phyloP scores from a whole-genome alignment of 2,329 filamentous ascomycete species.

The Pezicula carpinea region DNA sequence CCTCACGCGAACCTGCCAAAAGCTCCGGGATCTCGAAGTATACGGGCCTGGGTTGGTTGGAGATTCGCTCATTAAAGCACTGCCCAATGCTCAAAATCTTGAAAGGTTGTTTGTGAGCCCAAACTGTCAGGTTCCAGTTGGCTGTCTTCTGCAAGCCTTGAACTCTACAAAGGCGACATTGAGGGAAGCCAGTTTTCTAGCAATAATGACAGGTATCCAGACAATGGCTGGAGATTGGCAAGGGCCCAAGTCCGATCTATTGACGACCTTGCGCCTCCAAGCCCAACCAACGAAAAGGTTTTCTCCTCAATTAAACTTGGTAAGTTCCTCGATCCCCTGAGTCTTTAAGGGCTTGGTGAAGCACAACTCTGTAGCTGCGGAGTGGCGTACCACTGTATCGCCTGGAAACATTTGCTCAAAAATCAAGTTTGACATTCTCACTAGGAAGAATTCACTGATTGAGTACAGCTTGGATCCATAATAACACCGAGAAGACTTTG shows the following conservation, averaged over 20 bases:
- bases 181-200: slow-evolving; percentile 13
- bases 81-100: slow-evolving; percentile 17
- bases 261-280: neutral
- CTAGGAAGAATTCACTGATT: slow-evolving; percentile 2
- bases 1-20: slow-evolving; percentile 21
- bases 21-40: slow-evolving; percentile 21
- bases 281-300: neutral
- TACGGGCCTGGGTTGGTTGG: slow-evolving; percentile 18
- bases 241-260: neutral
- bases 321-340: neutral
- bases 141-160: slow-evolving; percentile 9
- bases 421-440: neutral
- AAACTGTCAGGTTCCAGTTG: slow-evolving; percentile 14
- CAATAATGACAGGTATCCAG: neutral
- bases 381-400: too few relatives aligned
- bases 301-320: neutral
- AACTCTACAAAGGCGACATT: slow-evolving; percentile 14
- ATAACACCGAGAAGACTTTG: too few relatives aligned
- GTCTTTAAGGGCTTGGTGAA: too few relatives aligned
- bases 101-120: slow-evolving; percentile 12
- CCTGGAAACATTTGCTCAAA: too few relatives aligned
- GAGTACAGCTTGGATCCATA: neutral
- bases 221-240: neutral
- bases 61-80: slow-evolving; percentile 16
- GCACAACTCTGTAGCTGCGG: too few relatives aligned